phyloP scores from a whole-genome alignment of 345 rosid genomes.

The Brassica napus region DNA sequence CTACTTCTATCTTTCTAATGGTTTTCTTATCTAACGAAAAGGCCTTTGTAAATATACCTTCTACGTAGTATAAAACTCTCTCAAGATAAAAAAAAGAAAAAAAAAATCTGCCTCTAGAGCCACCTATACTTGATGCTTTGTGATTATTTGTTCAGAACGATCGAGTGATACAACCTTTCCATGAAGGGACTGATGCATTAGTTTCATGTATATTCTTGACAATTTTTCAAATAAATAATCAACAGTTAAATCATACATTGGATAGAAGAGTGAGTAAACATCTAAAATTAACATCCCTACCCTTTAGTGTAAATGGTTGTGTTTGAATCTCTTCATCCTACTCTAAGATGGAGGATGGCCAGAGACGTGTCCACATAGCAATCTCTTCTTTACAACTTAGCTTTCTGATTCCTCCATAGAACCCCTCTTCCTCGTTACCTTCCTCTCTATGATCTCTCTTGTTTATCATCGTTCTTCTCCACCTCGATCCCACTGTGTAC shows the following conservation, averaged over 20 bases:
- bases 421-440: slow-evolving; percentile 85
- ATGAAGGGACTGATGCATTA: neutral
- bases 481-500: slow-evolving; percentile 67
- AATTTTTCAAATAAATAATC: slow-evolving; percentile 6
- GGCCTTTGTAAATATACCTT: slow-evolving; percentile 26
- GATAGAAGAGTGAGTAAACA: neutral
- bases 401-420: slow-evolving; percentile 87
- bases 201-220: neutral
- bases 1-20: too few species aligned
- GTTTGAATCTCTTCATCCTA: slow-evolving; percentile 33
- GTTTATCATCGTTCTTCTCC: slow-evolving; percentile 61
- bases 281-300: slow-evolving; percentile 14
- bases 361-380: slow-evolving; percentile 63
- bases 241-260: neutral
- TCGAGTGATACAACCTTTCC: neutral
- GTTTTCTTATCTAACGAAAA: too few species aligned
- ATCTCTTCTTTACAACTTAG: slow-evolving; percentile 58
- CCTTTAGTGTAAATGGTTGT: neutral
- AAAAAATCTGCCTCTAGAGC: neutral
- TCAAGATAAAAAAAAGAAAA: neutral
- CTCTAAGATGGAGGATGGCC: slow-evolving; percentile 67
- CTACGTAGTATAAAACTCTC: slow-evolving; percentile 19
- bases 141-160: neutral
- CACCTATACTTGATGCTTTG: slow-evolving; percentile 1
- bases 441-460: slow-evolving; percentile 74